Percentiles rank a stretch among this genome's conserved stretches.
Evolutionary conservation across 2,329 filamentous ascomycete genomes (phyloP).

Genomic region (Leptographium galeiforme): DNA sequence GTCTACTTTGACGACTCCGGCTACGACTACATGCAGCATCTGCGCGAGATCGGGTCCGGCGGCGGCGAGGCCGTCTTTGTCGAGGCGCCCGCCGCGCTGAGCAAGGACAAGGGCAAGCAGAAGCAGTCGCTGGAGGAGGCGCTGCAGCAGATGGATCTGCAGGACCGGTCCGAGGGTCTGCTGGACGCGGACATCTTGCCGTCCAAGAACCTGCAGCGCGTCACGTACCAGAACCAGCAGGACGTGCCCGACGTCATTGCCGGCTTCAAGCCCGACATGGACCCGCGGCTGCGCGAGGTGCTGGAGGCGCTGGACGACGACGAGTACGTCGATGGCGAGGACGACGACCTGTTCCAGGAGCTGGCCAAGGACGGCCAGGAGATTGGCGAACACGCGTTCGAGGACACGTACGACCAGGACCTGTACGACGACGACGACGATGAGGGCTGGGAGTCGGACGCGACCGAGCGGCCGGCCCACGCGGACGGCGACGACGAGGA

Average conservation of each 20-base stretch:
- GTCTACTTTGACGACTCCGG: slow-evolving; percentile 89
- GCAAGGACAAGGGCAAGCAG: slow-evolving; percentile 63
- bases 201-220: slow-evolving; percentile 62
- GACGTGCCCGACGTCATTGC: slow-evolving; percentile 81
- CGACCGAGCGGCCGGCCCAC: slow-evolving; percentile 64
- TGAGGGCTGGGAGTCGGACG: slow-evolving; percentile 93
- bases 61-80: slow-evolving; percentile 72
- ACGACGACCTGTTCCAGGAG: slow-evolving; percentile 67
- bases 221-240: slow-evolving; percentile 86
- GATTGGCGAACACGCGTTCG: slow-evolving; percentile 60
- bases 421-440: slow-evolving; percentile 51
- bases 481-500: slow-evolving; percentile 30
- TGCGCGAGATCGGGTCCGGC: slow-evolving; percentile 71
- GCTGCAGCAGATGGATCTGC: slow-evolving; percentile 47
- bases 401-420: slow-evolving; percentile 38
- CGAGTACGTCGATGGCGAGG: slow-evolving; percentile 80
- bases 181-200: slow-evolving; percentile 65
- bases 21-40: slow-evolving; percentile 99
- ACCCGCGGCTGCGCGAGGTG: slow-evolving; percentile 78
- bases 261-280: slow-evolving; percentile 97
- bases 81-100: slow-evolving; percentile 49
- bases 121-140: slow-evolving; percentile 76
- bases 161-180: slow-evolving; percentile 40
- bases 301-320: slow-evolving; percentile 92
- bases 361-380: slow-evolving; percentile 32